Conservation (phyloP, 2,329 filamentous ascomycete genomes). For the Colletotrichum sp. region DNA sequence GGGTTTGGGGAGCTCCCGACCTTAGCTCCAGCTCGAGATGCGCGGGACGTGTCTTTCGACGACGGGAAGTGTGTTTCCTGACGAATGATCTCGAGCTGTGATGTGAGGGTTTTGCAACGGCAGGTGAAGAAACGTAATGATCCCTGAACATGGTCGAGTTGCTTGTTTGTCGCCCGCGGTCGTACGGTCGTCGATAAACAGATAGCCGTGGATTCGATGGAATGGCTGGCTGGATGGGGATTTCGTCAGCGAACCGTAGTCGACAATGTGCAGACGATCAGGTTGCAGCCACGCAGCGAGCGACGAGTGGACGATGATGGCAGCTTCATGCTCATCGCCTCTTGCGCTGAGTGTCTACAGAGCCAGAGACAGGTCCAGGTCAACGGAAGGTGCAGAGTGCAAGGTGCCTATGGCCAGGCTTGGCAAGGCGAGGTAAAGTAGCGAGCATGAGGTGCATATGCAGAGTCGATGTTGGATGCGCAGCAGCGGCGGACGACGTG, state of each 20-base stretch:
- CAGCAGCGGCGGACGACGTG: background rate
- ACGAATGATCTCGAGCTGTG: background rate
- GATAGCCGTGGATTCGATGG: background rate
- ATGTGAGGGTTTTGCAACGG: background rate
- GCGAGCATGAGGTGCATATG: slow-evolving; percentile 1
- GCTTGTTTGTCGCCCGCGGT: background rate
- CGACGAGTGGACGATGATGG: background rate
- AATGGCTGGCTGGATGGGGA: background rate
- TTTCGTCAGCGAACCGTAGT: background rate
- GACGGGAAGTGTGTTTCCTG: background rate
- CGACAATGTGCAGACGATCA: background rate
- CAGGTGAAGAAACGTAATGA: background rate
- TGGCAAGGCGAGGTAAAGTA: background rate
- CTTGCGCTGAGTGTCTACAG: background rate
- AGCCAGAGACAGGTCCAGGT: background rate
- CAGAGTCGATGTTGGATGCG: background rate
- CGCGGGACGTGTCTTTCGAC: background rate
- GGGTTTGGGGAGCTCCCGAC: background rate
- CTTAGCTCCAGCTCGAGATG: background rate
- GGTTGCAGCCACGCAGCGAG: background rate
- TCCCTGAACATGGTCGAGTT: background rate
- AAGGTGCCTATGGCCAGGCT: background rate
- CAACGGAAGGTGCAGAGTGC: background rate
- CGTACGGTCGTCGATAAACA: background rate
- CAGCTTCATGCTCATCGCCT: background rate